Base-by-base conservation (phyloP, 2,329 filamentous ascomycete genomes). In the Diaporthe longicolla region DNA sequence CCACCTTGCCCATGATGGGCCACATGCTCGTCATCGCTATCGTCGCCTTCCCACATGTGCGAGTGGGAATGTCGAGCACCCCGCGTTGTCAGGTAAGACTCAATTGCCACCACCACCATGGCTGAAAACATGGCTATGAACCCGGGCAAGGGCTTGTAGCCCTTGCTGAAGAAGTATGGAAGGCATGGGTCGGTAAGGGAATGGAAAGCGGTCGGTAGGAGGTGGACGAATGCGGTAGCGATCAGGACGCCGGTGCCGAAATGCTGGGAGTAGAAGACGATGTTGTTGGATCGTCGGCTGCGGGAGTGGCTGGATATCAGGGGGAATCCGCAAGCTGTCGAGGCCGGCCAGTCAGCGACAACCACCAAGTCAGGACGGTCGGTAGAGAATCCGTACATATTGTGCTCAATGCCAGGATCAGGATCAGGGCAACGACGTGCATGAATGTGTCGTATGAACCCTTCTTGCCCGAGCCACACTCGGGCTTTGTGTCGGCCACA, bases 161-260 rank as follows among this genome's bases (percentile, higher is more conserved):
- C 89, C 76, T 93, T 80, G 81, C 90, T 96, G 89, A 95, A 97
- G 80, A 95, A 93, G 73, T 89, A 86, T 11, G 95, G 94, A 0
- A 97, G 90, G 78, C 92, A 94, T 57, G 92, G 92, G 76, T 93
- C 89, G 77, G 89, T 92, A 26, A 93, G 85, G 54, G 91, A 92
- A 74, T 87, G 82, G 78, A 94, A 94, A 0, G 92, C 92, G 35
- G 90, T 93, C 71, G 90, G 92, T 5, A 93, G 87, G 17, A 93
- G 86, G 83, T 96, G 94, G 35, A 96, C 93, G 79, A 97, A 97
- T 72, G 94, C 94, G 1, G 94, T 97, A 15, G 94, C 94, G 76
- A 97, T 92, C n/a, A 97, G 86, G 26, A 97, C 94, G 74, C 94
- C 94, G 1, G 94, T 97, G 79, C 94, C 93, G 77, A 94, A 93